A percentile compares a stretch with the other conserved stretches of the same genome.
phyloP scores from a whole-genome alignment of 2,329 filamentous ascomycete species.

The Monilinia fructigena region DNA sequence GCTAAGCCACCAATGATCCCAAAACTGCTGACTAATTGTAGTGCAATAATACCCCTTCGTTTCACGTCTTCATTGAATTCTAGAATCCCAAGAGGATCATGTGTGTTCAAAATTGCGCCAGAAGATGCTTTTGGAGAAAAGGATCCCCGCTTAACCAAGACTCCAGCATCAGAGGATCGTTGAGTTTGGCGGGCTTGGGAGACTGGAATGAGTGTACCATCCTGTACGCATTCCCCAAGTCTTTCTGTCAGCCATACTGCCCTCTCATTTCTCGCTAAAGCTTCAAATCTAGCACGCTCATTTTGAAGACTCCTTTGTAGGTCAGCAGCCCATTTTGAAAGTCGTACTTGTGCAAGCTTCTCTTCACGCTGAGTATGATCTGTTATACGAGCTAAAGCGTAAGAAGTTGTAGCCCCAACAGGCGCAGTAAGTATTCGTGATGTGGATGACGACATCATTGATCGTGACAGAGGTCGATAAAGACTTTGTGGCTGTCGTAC shows the following conservation, averaged over 20 bases:
- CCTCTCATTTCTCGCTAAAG: constrained; percentile 60
- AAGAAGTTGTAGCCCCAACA: constrained; percentile 45
- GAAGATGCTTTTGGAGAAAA: constrained; percentile 25
- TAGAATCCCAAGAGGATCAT: constrained; percentile 79
- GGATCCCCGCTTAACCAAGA: constrained; percentile 30
- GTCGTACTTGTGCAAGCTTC: constrained; percentile 62
- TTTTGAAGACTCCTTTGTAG: constrained; percentile 73
- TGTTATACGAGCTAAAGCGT: constrained; percentile 59
- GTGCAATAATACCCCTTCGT: constrained; percentile 61
- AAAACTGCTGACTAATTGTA: constrained; percentile 73
- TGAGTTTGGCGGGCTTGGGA: constrained; percentile 38
- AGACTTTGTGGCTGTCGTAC: constrained; percentile 39
- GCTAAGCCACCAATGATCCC: constrained; percentile 72
- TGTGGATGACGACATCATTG: constrained; percentile 27
- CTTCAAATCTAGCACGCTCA: constrained; percentile 68
- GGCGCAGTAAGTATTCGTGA: constrained; percentile 35
- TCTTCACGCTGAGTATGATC: constrained; percentile 61
- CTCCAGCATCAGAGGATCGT: constrained; percentile 25
- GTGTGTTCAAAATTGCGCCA: constrained; percentile 36
- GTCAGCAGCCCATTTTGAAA: constrained; percentile 80
- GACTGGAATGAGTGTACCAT: constrained; percentile 60
- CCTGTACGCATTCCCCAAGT: constrained; percentile 64
- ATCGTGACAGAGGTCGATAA: constrained; percentile 41
- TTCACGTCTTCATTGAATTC: constrained; percentile 66
- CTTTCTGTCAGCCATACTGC: constrained; percentile 67